These are phyloP conservation scores for Fusarium sublunatum DNA, from an alignment of 2,329 filamentous ascomycete genomes.

Conservation along the genomic window DNA sequence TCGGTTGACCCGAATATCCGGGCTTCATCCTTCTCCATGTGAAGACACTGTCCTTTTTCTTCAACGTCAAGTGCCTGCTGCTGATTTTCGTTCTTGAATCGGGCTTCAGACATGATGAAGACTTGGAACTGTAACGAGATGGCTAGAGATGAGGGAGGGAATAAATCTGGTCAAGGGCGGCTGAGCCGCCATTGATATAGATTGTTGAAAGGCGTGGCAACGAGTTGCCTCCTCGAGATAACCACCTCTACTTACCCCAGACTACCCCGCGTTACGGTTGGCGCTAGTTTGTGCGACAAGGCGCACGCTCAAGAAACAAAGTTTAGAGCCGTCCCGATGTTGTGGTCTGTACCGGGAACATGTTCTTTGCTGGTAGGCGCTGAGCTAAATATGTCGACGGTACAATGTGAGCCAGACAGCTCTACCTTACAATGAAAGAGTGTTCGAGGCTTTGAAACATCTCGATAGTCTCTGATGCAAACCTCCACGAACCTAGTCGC, in stretches of 20 bases:
- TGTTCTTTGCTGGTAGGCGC: too few relatives aligned
- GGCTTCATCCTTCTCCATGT: slow-evolving; percentile 21
- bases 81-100: background rate
- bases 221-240: slow-evolving; percentile 6
- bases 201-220: background rate
- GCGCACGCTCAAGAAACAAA: slow-evolving; percentile 7
- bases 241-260: slow-evolving; percentile 16
- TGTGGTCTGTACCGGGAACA: background rate
- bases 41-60: slow-evolving; percentile 22
- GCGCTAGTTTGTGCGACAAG: background rate
- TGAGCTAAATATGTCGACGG: background rate
- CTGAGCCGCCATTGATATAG: slow-evolving; percentile 21
- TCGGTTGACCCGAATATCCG: slow-evolving; percentile 17
- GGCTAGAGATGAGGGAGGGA: background rate
- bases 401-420: background rate
- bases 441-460: background rate
- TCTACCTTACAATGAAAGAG: too few relatives aligned
- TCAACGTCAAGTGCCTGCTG: slow-evolving; percentile 9
- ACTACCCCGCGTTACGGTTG: slow-evolving; percentile 24
- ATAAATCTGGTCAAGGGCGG: background rate
- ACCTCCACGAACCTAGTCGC: too few relatives aligned
- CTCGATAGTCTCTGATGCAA: background rate
- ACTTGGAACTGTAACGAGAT: background rate
- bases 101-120: background rate
- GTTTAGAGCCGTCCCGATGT: slow-evolving; percentile 6